Conservation (phyloP, 1,139 yeast species). For the Chernovozyma sophiae-reginae region DNA sequence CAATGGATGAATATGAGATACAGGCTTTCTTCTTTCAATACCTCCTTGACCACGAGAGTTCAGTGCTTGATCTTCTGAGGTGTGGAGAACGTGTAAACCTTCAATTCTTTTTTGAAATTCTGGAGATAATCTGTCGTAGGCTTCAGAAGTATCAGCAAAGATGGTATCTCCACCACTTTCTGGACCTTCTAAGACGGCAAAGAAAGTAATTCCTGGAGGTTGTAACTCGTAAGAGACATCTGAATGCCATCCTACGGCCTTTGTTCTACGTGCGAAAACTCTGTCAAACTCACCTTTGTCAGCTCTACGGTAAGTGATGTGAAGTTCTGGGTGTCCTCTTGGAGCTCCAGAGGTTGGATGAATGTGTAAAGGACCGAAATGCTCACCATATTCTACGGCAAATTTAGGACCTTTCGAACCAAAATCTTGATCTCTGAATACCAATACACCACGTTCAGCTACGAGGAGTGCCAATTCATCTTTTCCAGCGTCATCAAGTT, state of each 20-base stretch:
- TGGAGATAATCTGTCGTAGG: slow-evolving; percentile 68
- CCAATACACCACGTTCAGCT: slow-evolving; percentile 65
- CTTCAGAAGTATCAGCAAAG: slow-evolving; percentile 60
- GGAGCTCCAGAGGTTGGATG: slow-evolving; percentile 78
- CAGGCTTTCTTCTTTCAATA: slow-evolving; percentile 40
- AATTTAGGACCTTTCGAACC: slow-evolving; percentile 53
- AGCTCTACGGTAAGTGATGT: slow-evolving; percentile 55
- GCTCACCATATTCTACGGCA: slow-evolving; percentile 51
- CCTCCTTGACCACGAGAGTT: slow-evolving; percentile 40
- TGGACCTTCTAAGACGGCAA: slow-evolving; percentile 59
- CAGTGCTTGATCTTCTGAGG: slow-evolving; percentile 66
- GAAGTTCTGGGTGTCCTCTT: slow-evolving; percentile 53
- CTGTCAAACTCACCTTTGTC: slow-evolving; percentile 26
- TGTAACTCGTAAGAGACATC: slow-evolving; percentile 69
- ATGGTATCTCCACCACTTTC: slow-evolving; percentile 70
- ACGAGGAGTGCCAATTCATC: slow-evolving; percentile 63
- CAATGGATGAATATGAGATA: slow-evolving; percentile 48
- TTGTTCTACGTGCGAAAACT: slow-evolving; percentile 31
- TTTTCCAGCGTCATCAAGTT: slow-evolving; percentile 47
- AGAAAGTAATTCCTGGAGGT: slow-evolving; percentile 65
- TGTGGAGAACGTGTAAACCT: slow-evolving; percentile 58
- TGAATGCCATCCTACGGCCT: slow-evolving; percentile 54
- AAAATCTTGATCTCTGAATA: slow-evolving; percentile 65
- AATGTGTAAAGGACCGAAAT: slow-evolving; percentile 66
- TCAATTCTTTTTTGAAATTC: slow-evolving; percentile 51